Evolutionary conservation across 2,329 filamentous ascomycete species (phyloP).

Genomic region (Lasiodiplodia sp.): DNA sequence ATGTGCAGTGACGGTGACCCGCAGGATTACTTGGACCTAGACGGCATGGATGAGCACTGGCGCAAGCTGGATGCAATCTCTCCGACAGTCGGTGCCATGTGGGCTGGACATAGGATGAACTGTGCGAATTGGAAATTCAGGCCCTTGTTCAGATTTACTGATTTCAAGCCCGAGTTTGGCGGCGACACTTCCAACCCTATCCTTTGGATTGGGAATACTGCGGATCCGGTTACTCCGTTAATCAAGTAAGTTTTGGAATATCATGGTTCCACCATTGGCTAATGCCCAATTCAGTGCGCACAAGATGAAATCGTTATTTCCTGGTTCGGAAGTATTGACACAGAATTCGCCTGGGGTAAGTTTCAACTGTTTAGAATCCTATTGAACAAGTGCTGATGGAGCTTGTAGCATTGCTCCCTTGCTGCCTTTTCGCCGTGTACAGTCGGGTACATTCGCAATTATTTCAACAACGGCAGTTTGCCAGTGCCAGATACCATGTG

Average conservation of each 20-base stretch:
- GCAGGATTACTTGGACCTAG: slow-evolving; percentile 38
- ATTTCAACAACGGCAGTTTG: slow-evolving; percentile 52
- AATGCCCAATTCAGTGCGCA: neutral
- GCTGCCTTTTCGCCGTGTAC: slow-evolving; percentile 47
- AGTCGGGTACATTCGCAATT: slow-evolving; percentile 41
- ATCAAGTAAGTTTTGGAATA: slow-evolving; percentile 36
- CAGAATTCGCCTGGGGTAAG: slow-evolving; percentile 41
- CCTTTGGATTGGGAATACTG: slow-evolving; percentile 64
- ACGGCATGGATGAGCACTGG: slow-evolving; percentile 45
- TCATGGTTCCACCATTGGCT: neutral
- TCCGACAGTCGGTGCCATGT: slow-evolving; percentile 47
- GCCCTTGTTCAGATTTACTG: slow-evolving; percentile 43
- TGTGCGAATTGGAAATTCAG: slow-evolving; percentile 50
- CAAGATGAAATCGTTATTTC: slow-evolving; percentile 32
- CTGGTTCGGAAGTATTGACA: slow-evolving; percentile 40
- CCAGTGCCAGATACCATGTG: slow-evolving; percentile 23
- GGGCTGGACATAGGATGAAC: slow-evolving; percentile 46
- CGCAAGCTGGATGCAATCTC: slow-evolving; percentile 43
- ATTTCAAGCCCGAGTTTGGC: slow-evolving; percentile 35
- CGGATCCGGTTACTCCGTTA: slow-evolving; percentile 67
- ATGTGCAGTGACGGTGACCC: slow-evolving; percentile 51
- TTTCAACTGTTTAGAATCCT: neutral
- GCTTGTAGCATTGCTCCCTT: slow-evolving; percentile 56
- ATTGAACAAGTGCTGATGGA: neutral
- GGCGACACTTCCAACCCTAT: slow-evolving; percentile 61